phyloP scores from a whole-genome alignment of 257 asterid species.

The Nicotiana knightiana region DNA sequence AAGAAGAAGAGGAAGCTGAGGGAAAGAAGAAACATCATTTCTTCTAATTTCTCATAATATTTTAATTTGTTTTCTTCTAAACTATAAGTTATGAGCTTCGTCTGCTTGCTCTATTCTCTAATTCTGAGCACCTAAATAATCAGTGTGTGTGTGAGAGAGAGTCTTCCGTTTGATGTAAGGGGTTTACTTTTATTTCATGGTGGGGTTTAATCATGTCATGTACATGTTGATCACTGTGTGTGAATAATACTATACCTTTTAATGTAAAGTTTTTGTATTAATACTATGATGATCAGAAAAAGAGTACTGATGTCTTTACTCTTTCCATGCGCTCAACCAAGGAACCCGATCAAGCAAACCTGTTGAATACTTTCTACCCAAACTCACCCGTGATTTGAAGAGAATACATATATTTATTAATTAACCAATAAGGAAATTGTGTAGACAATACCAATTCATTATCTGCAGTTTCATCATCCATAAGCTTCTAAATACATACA shows the following conservation, averaged over 20 bases:
- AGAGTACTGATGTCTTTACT: background rate
- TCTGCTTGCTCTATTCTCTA: background rate
- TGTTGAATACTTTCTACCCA: too few relatives aligned
- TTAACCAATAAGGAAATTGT: too few relatives aligned
- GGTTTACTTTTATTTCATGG: background rate
- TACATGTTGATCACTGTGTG: background rate
- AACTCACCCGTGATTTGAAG: too few relatives aligned
- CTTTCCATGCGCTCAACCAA: background rate
- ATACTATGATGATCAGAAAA: too few relatives aligned
- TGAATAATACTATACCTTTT: background rate
- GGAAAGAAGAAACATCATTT: slow-evolving; percentile 52
- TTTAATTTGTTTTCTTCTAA: background rate
- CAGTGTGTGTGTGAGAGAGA: background rate
- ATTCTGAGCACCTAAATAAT: background rate
- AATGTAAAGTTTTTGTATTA: background rate
- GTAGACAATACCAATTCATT: too few relatives aligned
- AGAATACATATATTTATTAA: too few relatives aligned
- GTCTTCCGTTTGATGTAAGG: background rate
- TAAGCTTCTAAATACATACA: too few relatives aligned
- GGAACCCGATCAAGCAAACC: too few relatives aligned
- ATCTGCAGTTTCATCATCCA: too few relatives aligned
- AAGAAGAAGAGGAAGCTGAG: slow-evolving; percentile 43
- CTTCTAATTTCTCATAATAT: slow-evolving; percentile 21
- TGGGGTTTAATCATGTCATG: background rate
- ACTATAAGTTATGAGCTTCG: background rate